Evolutionary conservation across 495 filamentous ascomycete species (phyloP), one percentile per base, ranked within the genome.

Genomic region (Neurospora cerealis): DNA sequence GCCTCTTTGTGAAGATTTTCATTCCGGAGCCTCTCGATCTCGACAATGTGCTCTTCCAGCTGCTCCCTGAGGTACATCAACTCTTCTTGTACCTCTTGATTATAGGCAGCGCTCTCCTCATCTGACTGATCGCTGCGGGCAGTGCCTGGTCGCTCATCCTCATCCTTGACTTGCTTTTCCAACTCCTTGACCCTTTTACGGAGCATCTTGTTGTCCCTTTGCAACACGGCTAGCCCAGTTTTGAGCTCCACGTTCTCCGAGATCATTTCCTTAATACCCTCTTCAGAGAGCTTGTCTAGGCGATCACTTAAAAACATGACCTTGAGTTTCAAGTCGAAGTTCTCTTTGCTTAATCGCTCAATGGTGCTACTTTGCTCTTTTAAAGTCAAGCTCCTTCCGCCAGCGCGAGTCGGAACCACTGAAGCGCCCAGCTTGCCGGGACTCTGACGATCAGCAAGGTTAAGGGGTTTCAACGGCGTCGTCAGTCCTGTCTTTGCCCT

Each of bases 331-430:
- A 99, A 86, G 78, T 97, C 96, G 79, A 98, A 99, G 76, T 98
- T 98, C 78, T 95, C 92, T 82, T 99, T 99, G 74, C 92, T 94
- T 7, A 98, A 87, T 37, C 94, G 90, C 80, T 98, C 96, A 74
- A 99, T 98, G 32, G 94, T 97, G 79, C 92, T 96, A 75, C 93
- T 97, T 81, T 99, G 96, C 80, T 98, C 96, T 81, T 98, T 98
- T 17, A 99, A 84, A 0, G 96, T 98, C 84, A 98, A 86, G 75
- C 90, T 96, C 77, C 91, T 93, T 48, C 92, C 93, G 71, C 88
- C 88, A 42, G 89, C 86, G 42, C 88, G 86, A 21, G 83, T 85
- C 13, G 90, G 87, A 8, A 89, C 85, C 48, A 81, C 83, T 34
- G 85, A 80, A 79, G 21, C 81, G 21, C 78, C 75, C 4, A 78